Base-by-base conservation (phyloP, 139 green algal species). In the Protoeuglena noctilucae region DNA sequence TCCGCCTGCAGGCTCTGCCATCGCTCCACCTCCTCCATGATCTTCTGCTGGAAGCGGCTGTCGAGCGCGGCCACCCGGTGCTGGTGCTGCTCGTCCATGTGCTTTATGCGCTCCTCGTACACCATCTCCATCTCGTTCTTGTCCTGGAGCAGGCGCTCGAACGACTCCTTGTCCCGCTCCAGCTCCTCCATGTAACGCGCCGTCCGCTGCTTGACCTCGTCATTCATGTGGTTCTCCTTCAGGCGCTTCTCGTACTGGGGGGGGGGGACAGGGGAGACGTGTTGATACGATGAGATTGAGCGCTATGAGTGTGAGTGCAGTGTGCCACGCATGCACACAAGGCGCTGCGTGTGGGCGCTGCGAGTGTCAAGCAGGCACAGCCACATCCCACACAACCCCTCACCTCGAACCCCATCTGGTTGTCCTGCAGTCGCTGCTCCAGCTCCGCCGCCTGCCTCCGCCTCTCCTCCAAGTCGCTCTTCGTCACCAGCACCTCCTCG, bases 181-280 rank as follows among this genome's bases (percentile, higher is more conserved):
- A 80, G 54, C 62, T 93, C 80, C 0, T 65, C 55, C 0, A 62
- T 70, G 57, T 76, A 83, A 64, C 86, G 86, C 28, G 92, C 84
- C 2, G 74, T 84, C 24, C 90, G 61, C 64, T 92, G 78, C 64
- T 88, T 85, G 28, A 92, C 47, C 28, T 65, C 67, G 56, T 88
- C 82, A 58, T 87, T 76, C 41, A 86, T 56, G 27, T 84, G 74
- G 48, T 91, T 69, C 57, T 94, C 83, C 61, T 93, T 90, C 27
- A 95, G 73, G 29, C 84, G 73, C 54, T 94, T 73, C 71, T 93
- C 78, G 68, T 95, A 95, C 73, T 93, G 80, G 41, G 34, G 16
- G 14, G 39, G 14, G 39, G 39, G 17, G 14, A 46, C 14, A 46
- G 39, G 39, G 14, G 14, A 17, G 39, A 14, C 39, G 39, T 17